These are phyloP conservation scores for Brassica rapa DNA, from an alignment of 345 rosid genomes.

Conservation along the genomic window DNA sequence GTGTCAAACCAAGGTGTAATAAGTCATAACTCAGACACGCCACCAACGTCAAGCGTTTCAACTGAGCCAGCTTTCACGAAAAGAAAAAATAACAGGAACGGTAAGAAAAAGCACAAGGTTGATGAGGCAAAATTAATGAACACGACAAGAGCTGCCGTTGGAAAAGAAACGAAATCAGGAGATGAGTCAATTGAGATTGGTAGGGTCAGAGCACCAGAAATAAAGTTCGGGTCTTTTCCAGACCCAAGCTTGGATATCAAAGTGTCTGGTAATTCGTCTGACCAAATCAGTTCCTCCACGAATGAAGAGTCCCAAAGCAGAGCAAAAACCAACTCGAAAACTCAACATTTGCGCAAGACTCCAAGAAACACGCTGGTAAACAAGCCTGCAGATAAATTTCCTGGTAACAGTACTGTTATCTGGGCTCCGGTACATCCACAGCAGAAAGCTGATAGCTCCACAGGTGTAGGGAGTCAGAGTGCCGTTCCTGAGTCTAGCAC, in stretches of 20 bases:
- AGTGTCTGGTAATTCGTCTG: slow-evolving; percentile 53
- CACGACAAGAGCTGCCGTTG: slow-evolving; percentile 33
- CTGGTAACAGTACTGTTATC: slow-evolving; percentile 55
- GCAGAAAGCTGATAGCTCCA: slow-evolving; percentile 54
- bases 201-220: slow-evolving; percentile 48
- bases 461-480: slow-evolving; percentile 52
- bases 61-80: slow-evolving; percentile 57
- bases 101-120: slow-evolving; percentile 63
- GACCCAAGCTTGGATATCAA: slow-evolving; percentile 43
- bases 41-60: slow-evolving; percentile 40
- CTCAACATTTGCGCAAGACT: slow-evolving; percentile 66
- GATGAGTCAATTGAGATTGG: slow-evolving; percentile 44
- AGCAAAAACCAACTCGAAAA: slow-evolving; percentile 60
- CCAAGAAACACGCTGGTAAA: slow-evolving; percentile 53
- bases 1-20: slow-evolving; percentile 42
- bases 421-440: slow-evolving; percentile 89
- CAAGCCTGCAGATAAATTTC: slow-evolving; percentile 60
- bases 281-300: slow-evolving; percentile 47
- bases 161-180: slow-evolving; percentile 44
- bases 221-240: slow-evolving; percentile 26
- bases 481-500: slow-evolving; percentile 44
- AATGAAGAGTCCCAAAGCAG: slow-evolving; percentile 58
- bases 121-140: slow-evolving; percentile 52
- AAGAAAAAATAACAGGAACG: slow-evolving; percentile 60
- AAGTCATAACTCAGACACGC: slow-evolving; percentile 43